These are phyloP conservation scores for Aspergillus tamarii DNA, from an alignment of 2,329 filamentous ascomycete species.

Conservation along the genomic window DNA sequence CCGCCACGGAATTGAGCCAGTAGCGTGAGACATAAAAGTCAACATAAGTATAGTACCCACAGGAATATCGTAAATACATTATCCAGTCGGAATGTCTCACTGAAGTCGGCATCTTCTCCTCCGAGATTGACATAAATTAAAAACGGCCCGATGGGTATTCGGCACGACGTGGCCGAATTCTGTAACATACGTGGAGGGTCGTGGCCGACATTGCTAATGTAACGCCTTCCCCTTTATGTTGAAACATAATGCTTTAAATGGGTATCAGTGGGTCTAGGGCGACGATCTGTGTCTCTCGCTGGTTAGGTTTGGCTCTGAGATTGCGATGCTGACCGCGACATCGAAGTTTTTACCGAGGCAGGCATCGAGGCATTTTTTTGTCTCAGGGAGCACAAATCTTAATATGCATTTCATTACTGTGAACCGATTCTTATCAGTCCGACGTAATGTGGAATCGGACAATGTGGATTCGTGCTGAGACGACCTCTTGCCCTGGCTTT, in stretches of 20 bases:
- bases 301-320: neutral
- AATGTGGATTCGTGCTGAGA: neutral
- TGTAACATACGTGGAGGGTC: neutral
- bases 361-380: neutral
- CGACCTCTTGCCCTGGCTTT: too few relatives aligned
- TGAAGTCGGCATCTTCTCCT: neutral
- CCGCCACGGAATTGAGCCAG: neutral
- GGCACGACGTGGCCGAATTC: conserved; percentile 1
- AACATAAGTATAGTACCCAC: neutral
- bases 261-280: neutral
- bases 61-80: neutral
- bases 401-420: neutral
- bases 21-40: conserved; percentile 1
- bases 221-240: neutral
- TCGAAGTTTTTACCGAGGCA: neutral
- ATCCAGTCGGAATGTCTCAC: neutral
- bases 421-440: neutral
- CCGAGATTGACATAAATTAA: neutral
- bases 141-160: conserved; percentile 1
- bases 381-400: neutral
- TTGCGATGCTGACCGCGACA: neutral
- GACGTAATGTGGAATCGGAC: neutral
- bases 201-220: neutral
- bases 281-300: neutral
- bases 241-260: neutral